These are phyloP conservation scores for Sporisorium reilianum DNA, from an alignment of 1,284 basidiomycete species.

Conservation along the genomic window DNA sequence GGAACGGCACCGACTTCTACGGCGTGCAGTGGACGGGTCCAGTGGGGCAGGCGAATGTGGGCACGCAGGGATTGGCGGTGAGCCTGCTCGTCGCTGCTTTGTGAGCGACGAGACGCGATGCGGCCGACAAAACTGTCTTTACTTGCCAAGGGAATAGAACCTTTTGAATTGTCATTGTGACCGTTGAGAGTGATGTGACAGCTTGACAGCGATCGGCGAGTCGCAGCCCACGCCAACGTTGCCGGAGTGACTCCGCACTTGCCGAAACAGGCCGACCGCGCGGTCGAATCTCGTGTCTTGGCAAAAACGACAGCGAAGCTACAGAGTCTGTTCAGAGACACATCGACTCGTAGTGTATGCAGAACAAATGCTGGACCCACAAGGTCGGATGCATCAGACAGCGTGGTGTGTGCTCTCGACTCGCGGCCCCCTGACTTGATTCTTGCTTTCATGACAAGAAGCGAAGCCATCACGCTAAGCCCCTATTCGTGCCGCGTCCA, in stretches of 20 bases:
- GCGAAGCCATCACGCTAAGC: background rate
- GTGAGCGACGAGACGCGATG: background rate
- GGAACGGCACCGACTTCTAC: conserved; percentile 23
- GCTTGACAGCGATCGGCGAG: conserved; percentile 1
- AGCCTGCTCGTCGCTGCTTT: conserved; percentile 17
- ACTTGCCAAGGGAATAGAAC: too few relatives aligned
- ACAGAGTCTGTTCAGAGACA: background rate
- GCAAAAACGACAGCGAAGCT: conserved; percentile 5
- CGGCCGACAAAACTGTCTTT: background rate
- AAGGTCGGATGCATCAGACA: background rate
- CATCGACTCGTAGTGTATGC: background rate
- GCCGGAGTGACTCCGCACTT: too few relatives aligned
- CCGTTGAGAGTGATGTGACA: background rate
- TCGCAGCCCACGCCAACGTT: too few relatives aligned
- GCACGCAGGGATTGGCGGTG: conserved; percentile 21
- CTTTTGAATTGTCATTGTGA: too few relatives aligned
- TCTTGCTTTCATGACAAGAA: background rate
- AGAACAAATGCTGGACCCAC: background rate
- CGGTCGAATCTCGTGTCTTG: conserved; percentile 4
- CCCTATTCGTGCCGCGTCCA: background rate
- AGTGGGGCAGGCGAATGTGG: conserved; percentile 16
- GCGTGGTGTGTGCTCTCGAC: background rate
- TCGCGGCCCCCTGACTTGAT: background rate
- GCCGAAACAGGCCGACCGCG: conserved; percentile 4
- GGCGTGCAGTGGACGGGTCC: conserved; percentile 28